Evolutionary conservation across 163 green algal species (phyloP).

Genomic region (Scenedesmus sp.): DNA sequence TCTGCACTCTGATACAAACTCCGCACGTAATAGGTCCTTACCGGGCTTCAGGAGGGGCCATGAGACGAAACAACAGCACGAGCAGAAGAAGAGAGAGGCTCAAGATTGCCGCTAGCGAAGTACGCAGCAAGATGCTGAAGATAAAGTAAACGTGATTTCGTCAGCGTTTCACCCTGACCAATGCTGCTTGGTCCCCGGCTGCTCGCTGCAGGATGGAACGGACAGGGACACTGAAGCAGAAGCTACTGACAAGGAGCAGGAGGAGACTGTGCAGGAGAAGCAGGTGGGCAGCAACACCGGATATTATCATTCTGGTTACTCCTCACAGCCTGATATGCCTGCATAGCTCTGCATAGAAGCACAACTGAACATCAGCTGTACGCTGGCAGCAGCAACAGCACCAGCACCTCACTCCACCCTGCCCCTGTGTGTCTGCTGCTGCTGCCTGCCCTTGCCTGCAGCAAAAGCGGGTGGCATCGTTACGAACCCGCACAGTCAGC

Average conservation of each 20-base stretch:
- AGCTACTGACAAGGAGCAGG: slow-evolving; percentile 16
- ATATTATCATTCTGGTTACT: no score
- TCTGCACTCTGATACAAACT: no score
- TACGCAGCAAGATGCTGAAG: neutral
- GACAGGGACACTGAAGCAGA: slow-evolving; percentile 39
- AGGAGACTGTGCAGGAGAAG: neutral
- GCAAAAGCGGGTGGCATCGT: slow-evolving; percentile 64
- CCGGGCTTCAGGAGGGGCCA: neutral
- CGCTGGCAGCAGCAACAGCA: neutral
- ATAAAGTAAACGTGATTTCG: neutral
- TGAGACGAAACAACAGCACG: slow-evolving; percentile 3
- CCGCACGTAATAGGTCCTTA: no score
- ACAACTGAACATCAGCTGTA: neutral
- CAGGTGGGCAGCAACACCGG: neutral
- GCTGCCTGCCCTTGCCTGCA: neutral
- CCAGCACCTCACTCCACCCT: neutral
- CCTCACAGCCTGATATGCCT: neutral
- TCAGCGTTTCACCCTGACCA: neutral
- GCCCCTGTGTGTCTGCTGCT: neutral
- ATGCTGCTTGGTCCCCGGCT: neutral
- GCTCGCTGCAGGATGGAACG: slow-evolving; percentile 20
- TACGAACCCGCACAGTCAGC: slow-evolving; percentile 80
- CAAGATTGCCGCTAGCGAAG: neutral
- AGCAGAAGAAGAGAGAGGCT: slow-evolving; percentile 1
- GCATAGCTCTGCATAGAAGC: neutral